Evolutionary conservation across 306 rosid genomes (phyloP).

Genomic region (Ceratonia siliqua): DNA sequence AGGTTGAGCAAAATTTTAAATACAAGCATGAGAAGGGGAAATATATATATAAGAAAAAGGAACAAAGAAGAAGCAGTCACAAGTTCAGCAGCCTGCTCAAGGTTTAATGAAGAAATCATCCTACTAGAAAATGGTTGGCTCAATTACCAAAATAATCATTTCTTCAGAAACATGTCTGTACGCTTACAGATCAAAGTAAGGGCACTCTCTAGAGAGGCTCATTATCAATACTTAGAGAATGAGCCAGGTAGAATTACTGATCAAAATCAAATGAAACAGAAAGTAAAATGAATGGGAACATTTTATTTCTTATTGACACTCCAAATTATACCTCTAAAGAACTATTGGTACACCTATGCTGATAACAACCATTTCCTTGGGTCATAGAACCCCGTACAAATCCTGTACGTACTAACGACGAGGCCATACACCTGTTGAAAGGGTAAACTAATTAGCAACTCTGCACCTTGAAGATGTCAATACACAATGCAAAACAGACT

Average conservation of each 20-base stretch:
- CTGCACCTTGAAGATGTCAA: conserved; percentile 1
- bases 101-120: background rate
- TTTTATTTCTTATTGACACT: conserved; percentile 16
- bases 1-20: conserved; percentile 7
- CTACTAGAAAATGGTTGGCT: background rate
- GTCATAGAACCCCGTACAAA: conserved; percentile 86
- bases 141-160: conserved; percentile 8
- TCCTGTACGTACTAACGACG: conserved; percentile 91
- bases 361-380: conserved; percentile 98
- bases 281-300: conserved; percentile 2
- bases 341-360: conserved; percentile 78
- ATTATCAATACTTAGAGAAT: conserved; percentile 12
- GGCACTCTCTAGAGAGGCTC: background rate
- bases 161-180: background rate
- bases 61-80: background rate
- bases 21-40: background rate
- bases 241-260: conserved; percentile 13
- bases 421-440: conserved; percentile 86
- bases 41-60: background rate
- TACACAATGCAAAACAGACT: background rate
- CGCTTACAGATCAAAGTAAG: background rate
- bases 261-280: conserved; percentile 22
- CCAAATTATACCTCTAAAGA: conserved; percentile 68
- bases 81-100: background rate
- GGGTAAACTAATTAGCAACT: conserved; percentile 37